Conservation (phyloP, 2,329 filamentous ascomycete genomes). For the Aspergillus amoenus region DNA sequence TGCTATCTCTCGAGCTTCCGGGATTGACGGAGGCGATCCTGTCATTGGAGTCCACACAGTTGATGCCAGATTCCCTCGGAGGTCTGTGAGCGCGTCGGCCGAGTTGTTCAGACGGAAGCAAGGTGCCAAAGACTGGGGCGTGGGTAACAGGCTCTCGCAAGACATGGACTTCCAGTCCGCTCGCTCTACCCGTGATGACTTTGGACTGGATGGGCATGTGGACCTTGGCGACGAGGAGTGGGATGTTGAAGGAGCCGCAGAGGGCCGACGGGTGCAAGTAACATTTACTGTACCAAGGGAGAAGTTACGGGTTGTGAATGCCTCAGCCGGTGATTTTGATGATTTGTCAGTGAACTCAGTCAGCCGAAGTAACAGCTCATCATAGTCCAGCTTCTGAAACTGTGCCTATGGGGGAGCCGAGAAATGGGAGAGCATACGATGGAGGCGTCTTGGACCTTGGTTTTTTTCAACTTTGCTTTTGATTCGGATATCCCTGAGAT, state of each 20-base stretch:
- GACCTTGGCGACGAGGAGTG: constrained; percentile 54
- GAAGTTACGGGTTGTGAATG: constrained; percentile 85
- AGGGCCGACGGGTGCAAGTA: constrained; percentile 71
- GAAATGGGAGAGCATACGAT: not conserved
- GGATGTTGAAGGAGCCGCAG: constrained; percentile 73
- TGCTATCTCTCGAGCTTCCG: constrained; percentile 24
- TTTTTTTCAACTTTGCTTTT: not conserved
- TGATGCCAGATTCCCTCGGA: constrained; percentile 34
- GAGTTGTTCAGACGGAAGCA: constrained; percentile 51
- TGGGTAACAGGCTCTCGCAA: constrained; percentile 28
- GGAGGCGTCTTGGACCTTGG: not conserved
- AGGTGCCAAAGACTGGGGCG: constrained; percentile 54
- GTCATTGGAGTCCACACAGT: constrained; percentile 17
- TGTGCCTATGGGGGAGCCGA: no score
- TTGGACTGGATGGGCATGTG: constrained; percentile 25
- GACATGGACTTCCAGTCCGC: constrained; percentile 14
- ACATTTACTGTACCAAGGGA: constrained; percentile 95
- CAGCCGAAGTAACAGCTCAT: constrained; percentile 24
- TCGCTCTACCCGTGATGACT: constrained; percentile 24
- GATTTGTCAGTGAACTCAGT: constrained; percentile 29
- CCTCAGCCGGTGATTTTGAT: constrained; percentile 46
- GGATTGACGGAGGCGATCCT: constrained; percentile 28
- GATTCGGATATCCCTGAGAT: constrained; percentile 1
- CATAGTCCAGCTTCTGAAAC: not conserved
- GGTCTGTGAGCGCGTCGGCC: constrained; percentile 50